Evolutionary conservation across 768 basidiomycete genomes (phyloP).

Genomic region (Lactarius vividus): DNA sequence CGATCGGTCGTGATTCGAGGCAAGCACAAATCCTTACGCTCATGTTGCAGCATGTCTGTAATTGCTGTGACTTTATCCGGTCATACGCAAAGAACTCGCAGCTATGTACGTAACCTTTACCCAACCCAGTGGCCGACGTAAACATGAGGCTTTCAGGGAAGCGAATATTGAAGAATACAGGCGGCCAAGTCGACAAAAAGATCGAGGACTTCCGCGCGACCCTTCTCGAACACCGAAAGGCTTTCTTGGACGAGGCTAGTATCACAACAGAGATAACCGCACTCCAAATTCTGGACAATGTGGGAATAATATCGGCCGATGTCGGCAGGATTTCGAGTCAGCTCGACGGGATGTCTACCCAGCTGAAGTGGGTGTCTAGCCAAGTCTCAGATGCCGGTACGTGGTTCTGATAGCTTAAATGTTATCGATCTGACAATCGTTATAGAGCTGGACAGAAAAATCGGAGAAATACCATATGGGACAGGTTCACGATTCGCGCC

Average conservation of each 20-base stretch:
- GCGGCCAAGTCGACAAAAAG: not conserved
- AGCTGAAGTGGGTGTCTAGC: not conserved
- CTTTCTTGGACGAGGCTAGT: not conserved
- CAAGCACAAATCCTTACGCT: not conserved
- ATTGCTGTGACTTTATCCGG: not conserved
- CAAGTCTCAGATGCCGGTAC: not conserved
- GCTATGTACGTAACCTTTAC: not conserved
- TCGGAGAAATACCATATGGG: not conserved
- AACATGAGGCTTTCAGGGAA: not conserved
- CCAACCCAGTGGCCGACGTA: not conserved
- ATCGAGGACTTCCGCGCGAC: not conserved
- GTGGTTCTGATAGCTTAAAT: not conserved
- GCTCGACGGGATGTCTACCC: not conserved
- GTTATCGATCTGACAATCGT: not conserved
- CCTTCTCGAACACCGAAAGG: not conserved
- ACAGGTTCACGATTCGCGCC: not conserved
- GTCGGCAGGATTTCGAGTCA: not conserved
- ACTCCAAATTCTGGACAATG: not conserved
- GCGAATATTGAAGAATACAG: not conserved
- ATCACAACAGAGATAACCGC: not conserved
- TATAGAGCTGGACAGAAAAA: not conserved
- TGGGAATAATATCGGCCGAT: not conserved
- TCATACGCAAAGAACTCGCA: not conserved
- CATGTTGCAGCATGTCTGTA: not conserved
- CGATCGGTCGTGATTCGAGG: not conserved